Evolutionary conservation across 78 protist species (phyloP).

Genomic region (Corallochytrium limacisporum): DNA sequence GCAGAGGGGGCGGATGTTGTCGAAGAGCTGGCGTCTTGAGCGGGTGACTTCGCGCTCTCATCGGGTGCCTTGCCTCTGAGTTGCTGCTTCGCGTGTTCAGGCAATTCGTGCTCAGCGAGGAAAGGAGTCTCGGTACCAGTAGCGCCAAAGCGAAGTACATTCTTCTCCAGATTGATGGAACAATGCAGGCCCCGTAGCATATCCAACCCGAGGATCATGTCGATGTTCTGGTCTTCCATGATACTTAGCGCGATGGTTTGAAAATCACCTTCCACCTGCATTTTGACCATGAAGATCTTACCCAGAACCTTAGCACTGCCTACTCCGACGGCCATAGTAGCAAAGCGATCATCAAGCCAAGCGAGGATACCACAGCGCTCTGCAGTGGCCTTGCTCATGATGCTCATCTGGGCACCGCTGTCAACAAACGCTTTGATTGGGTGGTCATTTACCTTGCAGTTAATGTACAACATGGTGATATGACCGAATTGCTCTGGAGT

Average conservation of each 20-base stretch:
- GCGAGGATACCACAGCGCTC: slow-evolving; percentile 13
- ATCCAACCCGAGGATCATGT: slow-evolving; percentile 47
- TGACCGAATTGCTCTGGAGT: slow-evolving; percentile 39
- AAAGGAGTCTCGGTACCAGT: slow-evolving; percentile 18
- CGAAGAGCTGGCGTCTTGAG: no score
- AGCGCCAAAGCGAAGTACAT: slow-evolving; percentile 12
- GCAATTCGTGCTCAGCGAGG: slow-evolving; percentile 13
- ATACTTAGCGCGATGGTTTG: slow-evolving; percentile 20
- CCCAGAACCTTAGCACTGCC: slow-evolving; percentile 40
- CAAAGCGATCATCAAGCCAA: slow-evolving; percentile 10
- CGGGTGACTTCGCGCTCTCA: neutral
- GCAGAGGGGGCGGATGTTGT: no score
- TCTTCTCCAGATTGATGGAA: slow-evolving; percentile 7
- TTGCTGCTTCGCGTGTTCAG: neutral
- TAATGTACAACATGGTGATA: slow-evolving; percentile 45
- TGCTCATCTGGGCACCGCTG: slow-evolving; percentile 56
- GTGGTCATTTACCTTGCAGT: slow-evolving; percentile 24
- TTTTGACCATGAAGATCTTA: slow-evolving; percentile 19
- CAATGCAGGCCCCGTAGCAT: slow-evolving; percentile 35
- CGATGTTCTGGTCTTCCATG: slow-evolving; percentile 21
- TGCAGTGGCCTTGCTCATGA: slow-evolving; percentile 29
- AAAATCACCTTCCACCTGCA: slow-evolving; percentile 16
- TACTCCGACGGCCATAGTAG: slow-evolving; percentile 44
- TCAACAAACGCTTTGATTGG: slow-evolving; percentile 41
- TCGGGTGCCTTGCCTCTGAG: neutral